Conservation (phyloP, 768 basidiomycete genomes). For the Tulasnella sp. region DNA sequence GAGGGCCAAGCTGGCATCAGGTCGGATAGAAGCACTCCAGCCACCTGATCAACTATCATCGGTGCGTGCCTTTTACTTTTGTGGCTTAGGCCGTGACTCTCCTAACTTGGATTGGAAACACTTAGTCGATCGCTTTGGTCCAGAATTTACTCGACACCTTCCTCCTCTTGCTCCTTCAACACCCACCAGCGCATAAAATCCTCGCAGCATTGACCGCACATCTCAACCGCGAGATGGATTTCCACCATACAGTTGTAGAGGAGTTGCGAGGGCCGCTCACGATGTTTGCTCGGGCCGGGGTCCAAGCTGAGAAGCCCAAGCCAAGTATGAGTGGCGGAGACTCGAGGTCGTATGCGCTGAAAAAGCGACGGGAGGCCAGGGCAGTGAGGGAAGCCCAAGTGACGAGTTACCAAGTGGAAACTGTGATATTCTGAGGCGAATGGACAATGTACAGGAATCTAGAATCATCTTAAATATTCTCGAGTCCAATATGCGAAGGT, state of each 20-base stretch:
- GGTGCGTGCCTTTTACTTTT: background rate
- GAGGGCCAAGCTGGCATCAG: too few species aligned
- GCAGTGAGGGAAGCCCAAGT: too few species aligned
- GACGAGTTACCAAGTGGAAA: too few species aligned
- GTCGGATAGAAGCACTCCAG: too few species aligned
- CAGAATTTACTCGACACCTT: conserved; percentile 6
- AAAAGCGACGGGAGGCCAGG: too few species aligned
- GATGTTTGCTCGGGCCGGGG: background rate
- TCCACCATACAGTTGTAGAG: background rate
- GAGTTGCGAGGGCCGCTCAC: conserved; percentile 3
- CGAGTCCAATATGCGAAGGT: too few species aligned
- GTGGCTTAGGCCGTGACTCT: background rate
- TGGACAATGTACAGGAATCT: too few species aligned
- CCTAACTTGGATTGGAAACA: background rate
- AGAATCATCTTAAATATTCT: too few species aligned
- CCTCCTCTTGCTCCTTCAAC: conserved; percentile 1
- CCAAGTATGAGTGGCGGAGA: too few species aligned
- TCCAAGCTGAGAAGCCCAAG: background rate
- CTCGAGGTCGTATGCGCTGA: too few species aligned
- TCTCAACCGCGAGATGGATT: background rate
- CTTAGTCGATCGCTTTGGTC: background rate
- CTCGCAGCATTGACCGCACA: background rate
- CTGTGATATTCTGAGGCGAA: too few species aligned
- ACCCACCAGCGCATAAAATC: background rate
- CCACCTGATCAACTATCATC: too few species aligned